These are phyloP conservation scores for Pythium brachiatum DNA, from an alignment of 352 stramenopile genomes.

Conservation along the genomic window DNA sequence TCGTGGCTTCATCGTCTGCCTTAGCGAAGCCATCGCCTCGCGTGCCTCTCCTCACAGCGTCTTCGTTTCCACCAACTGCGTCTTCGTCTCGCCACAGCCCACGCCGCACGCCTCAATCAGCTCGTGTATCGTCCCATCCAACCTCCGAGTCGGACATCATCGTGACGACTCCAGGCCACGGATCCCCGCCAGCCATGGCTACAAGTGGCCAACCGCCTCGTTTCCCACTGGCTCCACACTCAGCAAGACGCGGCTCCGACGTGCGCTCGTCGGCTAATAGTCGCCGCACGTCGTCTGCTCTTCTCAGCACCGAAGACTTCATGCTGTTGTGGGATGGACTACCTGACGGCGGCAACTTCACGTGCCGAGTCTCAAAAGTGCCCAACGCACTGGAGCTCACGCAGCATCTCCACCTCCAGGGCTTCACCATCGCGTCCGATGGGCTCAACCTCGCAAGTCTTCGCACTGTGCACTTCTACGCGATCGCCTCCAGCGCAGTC, in stretches of 20 bases:
- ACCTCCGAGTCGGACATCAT: conserved; percentile 40
- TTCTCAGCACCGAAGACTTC: conserved; percentile 34
- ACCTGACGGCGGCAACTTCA: conserved; percentile 55
- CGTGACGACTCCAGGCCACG: conserved; percentile 20
- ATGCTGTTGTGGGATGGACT: conserved; percentile 49
- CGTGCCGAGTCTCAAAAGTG: conserved; percentile 56
- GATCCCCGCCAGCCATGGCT: neutral
- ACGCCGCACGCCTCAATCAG: conserved; percentile 2
- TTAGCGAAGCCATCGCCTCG: neutral
- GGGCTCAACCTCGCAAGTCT: conserved; percentile 34
- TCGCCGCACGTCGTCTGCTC: conserved; percentile 1
- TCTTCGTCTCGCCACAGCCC: neutral
- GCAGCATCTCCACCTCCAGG: conserved; percentile 43
- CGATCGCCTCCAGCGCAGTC: conserved; percentile 15
- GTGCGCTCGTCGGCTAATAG: neutral
- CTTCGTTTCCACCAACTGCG: conserved; percentile 6
- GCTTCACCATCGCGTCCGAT: conserved; percentile 55
- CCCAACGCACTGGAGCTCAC: conserved; percentile 37
- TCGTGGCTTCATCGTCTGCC: neutral
- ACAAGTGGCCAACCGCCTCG: neutral
- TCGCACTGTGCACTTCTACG: conserved; percentile 60
- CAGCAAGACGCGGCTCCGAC: neutral
- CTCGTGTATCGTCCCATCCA: conserved; percentile 20
- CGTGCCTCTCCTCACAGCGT: neutral
- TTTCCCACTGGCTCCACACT: neutral